Percentiles rank a stretch among this genome's conserved stretches.
Evolutionary conservation across 208 protist species (phyloP).

Genomic region (Leishmania mexicana): DNA sequence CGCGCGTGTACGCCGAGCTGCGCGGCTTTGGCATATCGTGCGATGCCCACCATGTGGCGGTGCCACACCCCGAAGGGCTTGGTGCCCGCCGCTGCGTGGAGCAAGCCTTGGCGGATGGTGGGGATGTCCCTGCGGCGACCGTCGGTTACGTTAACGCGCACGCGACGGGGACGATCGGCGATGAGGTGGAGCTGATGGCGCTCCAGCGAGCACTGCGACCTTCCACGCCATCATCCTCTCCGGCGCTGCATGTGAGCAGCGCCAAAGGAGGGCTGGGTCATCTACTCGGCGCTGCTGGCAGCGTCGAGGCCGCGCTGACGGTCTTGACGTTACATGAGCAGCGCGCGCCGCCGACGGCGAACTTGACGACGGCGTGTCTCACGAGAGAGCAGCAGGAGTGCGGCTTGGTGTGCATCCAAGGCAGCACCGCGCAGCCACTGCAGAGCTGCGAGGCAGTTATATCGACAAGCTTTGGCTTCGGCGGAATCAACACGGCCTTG

Average conservation of each 20-base stretch:
- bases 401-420: slow-evolving; percentile 25
- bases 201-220: slow-evolving; percentile 37
- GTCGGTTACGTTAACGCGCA: slow-evolving; percentile 98
- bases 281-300: slow-evolving; percentile 96
- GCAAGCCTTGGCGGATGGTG: slow-evolving; percentile 76
- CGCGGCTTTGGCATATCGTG: slow-evolving; percentile 84
- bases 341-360: slow-evolving; percentile 91
- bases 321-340: slow-evolving; percentile 79
- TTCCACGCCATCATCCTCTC: slow-evolving; percentile 4
- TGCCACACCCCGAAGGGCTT: slow-evolving; percentile 87
- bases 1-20: slow-evolving; percentile 91
- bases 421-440: slow-evolving; percentile 12
- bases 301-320: slow-evolving; percentile 92
- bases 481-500: slow-evolving; percentile 94
- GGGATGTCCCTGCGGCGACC: slow-evolving; percentile 30
- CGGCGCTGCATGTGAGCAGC: slow-evolving; percentile 73
- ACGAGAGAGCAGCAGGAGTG: slow-evolving; percentile 19
- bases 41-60: slow-evolving; percentile 96
- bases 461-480: slow-evolving; percentile 98
- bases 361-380: slow-evolving; percentile 71
- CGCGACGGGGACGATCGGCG: slow-evolving; percentile 97
- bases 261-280: slow-evolving; percentile 96
- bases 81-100: slow-evolving; percentile 89
- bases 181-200: slow-evolving; percentile 88
- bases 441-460: slow-evolving; percentile 63